These are phyloP conservation scores for Psilocybe subaeruginosa DNA, from an alignment of 768 basidiomycete genomes.

Conservation along the genomic window DNA sequence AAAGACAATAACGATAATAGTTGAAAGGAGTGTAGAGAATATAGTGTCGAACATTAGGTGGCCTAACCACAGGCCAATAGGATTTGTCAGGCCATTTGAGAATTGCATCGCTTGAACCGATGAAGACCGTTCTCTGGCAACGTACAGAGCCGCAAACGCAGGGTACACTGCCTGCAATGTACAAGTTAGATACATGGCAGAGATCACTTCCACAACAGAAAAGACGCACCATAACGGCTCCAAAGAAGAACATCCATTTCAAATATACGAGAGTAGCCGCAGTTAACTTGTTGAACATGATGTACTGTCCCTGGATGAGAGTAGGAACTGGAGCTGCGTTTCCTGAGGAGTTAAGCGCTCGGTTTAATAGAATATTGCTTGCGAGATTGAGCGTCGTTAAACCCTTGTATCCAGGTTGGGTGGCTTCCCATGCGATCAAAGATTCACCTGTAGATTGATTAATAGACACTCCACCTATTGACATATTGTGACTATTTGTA, in stretches of 20 bases:
- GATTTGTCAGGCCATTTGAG: constrained; percentile 73
- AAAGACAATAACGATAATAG: constrained; percentile 66
- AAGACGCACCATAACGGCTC: constrained; percentile 63
- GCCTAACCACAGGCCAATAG: constrained; percentile 76
- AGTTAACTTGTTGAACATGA: constrained; percentile 56
- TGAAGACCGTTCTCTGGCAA: constrained; percentile 69
- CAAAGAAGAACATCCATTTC: constrained; percentile 81
- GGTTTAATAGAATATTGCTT: constrained; percentile 68
- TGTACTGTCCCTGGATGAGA: constrained; percentile 62
- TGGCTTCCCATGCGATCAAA: constrained; percentile 74
- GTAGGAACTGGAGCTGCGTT: constrained; percentile 37
- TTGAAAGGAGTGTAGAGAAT: constrained; percentile 58
- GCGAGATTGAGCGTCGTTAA: constrained; percentile 67
- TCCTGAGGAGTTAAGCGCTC: constrained; percentile 57
- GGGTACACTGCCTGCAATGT: constrained; percentile 65
- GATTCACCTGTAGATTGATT: constrained; percentile 50
- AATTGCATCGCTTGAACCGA: constrained; percentile 84
- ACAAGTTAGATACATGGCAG: neutral
- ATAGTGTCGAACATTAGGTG: constrained; percentile 77
- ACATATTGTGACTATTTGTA: constrained; percentile 52
- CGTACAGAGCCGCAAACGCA: constrained; percentile 80
- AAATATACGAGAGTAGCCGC: constrained; percentile 61
- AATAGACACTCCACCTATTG: constrained; percentile 71
- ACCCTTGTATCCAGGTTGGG: constrained; percentile 59
- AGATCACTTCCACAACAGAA: neutral